Evolutionary conservation across 805 yeast genomes (phyloP).

Genomic region (Yamadazyma philogaea): DNA sequence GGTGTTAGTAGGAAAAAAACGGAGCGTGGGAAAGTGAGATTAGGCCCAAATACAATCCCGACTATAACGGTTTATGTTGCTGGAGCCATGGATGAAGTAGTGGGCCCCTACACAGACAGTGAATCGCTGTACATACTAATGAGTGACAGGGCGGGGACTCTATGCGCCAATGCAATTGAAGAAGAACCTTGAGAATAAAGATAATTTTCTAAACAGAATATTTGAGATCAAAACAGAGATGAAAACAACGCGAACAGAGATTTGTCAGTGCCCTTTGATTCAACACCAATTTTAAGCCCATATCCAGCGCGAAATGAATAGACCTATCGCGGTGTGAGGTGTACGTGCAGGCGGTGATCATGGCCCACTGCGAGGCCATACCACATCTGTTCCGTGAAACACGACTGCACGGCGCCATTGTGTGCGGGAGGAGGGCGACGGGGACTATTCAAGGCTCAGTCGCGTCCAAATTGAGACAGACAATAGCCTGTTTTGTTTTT

Average conservation of each 20-base stretch:
- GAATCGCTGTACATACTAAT: background rate
- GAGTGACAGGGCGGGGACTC: slow-evolving; percentile 1
- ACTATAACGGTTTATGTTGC: no score
- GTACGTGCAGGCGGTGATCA: no score
- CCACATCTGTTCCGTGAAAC: background rate
- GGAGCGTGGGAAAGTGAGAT: no score
- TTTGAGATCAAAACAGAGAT: slow-evolving; percentile 6
- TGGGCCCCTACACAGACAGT: no score
- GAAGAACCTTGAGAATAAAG: background rate
- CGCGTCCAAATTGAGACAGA: slow-evolving; percentile 4
- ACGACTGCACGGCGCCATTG: slow-evolving; percentile 2
- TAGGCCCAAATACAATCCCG: no score
- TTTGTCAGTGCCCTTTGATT: background rate
- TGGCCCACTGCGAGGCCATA: no score
- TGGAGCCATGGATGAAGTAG: no score
- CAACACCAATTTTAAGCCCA: background rate
- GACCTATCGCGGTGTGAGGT: background rate
- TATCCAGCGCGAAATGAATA: background rate
- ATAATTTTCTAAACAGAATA: background rate
- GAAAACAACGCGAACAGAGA: slow-evolving; percentile 5
- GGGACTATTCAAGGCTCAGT: background rate
- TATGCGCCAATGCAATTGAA: background rate
- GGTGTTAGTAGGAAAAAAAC: slow-evolving; percentile 2
- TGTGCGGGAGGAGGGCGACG: background rate
- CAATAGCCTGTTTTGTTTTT: slow-evolving; percentile 2